These are phyloP conservation scores for Coniophora puteana DNA, from an alignment of 1,284 basidiomycete species.

Conservation along the genomic window DNA sequence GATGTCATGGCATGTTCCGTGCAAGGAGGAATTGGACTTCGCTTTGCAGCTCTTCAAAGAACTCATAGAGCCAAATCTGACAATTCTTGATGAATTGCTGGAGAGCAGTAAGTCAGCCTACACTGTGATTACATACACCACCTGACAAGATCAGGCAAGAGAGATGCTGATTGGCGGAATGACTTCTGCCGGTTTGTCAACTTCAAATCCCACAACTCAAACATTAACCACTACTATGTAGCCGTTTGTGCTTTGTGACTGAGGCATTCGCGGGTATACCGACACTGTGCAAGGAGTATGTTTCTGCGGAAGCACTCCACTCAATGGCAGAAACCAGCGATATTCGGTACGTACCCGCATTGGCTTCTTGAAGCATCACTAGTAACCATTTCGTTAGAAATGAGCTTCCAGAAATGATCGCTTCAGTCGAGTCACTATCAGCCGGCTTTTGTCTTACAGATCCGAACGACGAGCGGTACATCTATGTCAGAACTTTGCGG, in stretches of 20 bases:
- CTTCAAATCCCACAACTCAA: background rate
- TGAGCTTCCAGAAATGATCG: conserved; percentile 45
- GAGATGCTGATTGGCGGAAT: conserved; percentile 76
- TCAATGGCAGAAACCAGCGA: conserved; percentile 47
- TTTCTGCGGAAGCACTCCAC: conserved; percentile 39
- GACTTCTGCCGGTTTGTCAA: conserved; percentile 78
- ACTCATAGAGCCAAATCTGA: conserved; percentile 65
- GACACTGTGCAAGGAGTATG: conserved; percentile 52
- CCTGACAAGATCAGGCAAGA: too few relatives aligned
- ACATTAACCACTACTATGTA: conserved; percentile 15
- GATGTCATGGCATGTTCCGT: conserved; percentile 46
- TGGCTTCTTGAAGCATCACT: too few relatives aligned
- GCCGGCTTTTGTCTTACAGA: conserved; percentile 73
- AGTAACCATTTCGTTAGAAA: too few relatives aligned
- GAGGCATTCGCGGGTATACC: conserved; percentile 69
- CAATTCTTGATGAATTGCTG: conserved; percentile 58
- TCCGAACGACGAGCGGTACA: conserved; percentile 62
- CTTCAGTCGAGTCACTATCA: conserved; percentile 48
- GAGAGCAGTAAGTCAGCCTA: conserved; percentile 39
- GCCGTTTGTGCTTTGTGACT: conserved; percentile 61
- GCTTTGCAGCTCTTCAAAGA: conserved; percentile 74
- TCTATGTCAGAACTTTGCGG: conserved; percentile 60
- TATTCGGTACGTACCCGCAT: conserved; percentile 58
- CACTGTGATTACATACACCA: too few relatives aligned
- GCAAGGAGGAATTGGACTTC: conserved; percentile 74